Evolutionary conservation across 495 filamentous ascomycete species (phyloP).

Genomic region (Lasiosphaeria hispida): DNA sequence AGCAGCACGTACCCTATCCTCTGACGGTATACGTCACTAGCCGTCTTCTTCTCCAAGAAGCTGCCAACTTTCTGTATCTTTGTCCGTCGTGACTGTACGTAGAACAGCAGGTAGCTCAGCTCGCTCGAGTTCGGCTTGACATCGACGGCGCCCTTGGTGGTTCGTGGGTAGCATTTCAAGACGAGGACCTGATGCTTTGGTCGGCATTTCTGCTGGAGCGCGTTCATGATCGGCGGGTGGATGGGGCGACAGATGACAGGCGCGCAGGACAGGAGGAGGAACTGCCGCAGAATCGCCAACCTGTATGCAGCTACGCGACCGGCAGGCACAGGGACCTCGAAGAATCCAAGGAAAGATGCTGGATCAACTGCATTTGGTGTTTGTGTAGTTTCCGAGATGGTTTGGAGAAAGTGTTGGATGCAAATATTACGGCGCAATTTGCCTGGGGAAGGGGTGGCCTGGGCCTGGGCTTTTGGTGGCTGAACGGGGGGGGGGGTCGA

Average conservation of each 20-base stretch:
- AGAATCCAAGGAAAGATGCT: too few relatives aligned
- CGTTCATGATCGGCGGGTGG: slow-evolving; percentile 45
- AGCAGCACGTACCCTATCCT: slow-evolving; percentile 67
- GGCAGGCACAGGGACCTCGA: too few relatives aligned
- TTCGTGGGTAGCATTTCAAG: slow-evolving; percentile 88
- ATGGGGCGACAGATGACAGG: neutral
- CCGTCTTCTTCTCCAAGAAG: slow-evolving; percentile 87
- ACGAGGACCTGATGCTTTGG: slow-evolving; percentile 93
- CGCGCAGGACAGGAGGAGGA: too few relatives aligned
- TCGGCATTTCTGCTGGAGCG: slow-evolving; percentile 60
- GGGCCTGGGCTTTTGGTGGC: slow-evolving; percentile 6
- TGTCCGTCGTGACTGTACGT: slow-evolving; percentile 85
- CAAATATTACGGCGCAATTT: slow-evolving; percentile 13
- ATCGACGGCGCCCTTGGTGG: slow-evolving; percentile 81
- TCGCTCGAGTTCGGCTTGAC: slow-evolving; percentile 93
- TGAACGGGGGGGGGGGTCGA: neutral
- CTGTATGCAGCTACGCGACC: too few relatives aligned
- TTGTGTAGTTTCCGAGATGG: too few relatives aligned
- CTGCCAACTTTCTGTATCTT: slow-evolving; percentile 92
- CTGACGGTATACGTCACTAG: slow-evolving; percentile 77
- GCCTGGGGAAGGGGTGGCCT: slow-evolving; percentile 3
- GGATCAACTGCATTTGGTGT: too few relatives aligned
- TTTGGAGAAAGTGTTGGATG: slow-evolving; percentile 11
- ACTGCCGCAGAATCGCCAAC: too few relatives aligned
- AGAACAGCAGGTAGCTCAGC: slow-evolving; percentile 92